Conservation (phyloP, 306 rosid genomes). For the Psophocarpus tetragonolobus region DNA sequence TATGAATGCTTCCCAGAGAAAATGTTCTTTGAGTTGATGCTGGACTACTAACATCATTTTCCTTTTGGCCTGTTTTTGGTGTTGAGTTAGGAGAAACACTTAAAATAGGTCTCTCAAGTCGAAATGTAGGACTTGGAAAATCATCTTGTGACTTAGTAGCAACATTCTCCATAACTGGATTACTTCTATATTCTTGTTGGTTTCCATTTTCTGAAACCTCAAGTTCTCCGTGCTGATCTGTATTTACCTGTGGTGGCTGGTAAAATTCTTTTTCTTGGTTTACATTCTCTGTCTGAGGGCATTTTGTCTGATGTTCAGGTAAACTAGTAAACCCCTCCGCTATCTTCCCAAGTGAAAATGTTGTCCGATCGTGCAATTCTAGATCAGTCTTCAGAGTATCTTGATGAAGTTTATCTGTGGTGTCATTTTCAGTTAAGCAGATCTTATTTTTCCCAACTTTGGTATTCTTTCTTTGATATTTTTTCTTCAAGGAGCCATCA, state of each 20-base stretch:
- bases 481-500: conserved; percentile 52
- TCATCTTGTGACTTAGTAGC: conserved; percentile 47
- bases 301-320: conserved; percentile 46
- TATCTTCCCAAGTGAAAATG: conserved; percentile 42
- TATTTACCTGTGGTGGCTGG: conserved; percentile 43
- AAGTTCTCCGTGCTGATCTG: conserved; percentile 38
- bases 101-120: conserved; percentile 51
- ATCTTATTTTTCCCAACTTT: conserved; percentile 40
- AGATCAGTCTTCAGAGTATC: conserved; percentile 47
- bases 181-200: conserved; percentile 41
- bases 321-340: conserved; percentile 32
- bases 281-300: conserved; percentile 35
- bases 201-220: conserved; percentile 47
- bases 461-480: conserved; percentile 40
- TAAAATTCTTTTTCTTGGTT: conserved; percentile 40
- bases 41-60: conserved; percentile 41
- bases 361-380: conserved; percentile 34
- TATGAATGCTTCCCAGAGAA: conserved; percentile 47
- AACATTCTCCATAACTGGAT: conserved; percentile 41
- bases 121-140: conserved; percentile 64
- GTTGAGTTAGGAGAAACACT: conserved; percentile 56
- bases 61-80: conserved; percentile 45
- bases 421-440: conserved; percentile 44
- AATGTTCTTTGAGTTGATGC: conserved; percentile 41
- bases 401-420: conserved; percentile 36